Evolutionary conservation across 2,329 filamentous ascomycete genomes (phyloP).

Genomic region (Beauveria australis): DNA sequence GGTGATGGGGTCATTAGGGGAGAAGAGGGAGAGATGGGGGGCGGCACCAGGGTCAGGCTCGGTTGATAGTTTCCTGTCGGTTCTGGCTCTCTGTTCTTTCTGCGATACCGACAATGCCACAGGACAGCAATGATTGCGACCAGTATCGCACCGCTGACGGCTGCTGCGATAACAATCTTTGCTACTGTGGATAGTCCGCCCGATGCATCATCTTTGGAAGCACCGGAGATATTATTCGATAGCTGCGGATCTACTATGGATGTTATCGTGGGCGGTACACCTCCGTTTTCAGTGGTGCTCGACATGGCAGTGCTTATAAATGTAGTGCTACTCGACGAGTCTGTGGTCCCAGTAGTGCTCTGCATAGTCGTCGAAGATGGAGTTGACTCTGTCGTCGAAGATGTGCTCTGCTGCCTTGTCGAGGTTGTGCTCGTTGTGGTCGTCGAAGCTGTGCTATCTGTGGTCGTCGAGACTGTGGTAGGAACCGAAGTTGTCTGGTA

Average conservation of each 20-base stretch:
- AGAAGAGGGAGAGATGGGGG: constrained; percentile 29
- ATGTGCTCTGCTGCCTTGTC: neutral
- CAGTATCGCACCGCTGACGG: constrained; percentile 1
- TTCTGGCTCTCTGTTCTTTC: neutral
- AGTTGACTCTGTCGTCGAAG: neutral
- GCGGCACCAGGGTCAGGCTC: neutral
- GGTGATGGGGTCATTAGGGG: constrained; percentile 30
- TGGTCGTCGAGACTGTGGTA: neutral
- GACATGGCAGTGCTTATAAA: neutral
- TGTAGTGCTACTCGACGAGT: neutral
- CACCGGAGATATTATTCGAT: neutral
- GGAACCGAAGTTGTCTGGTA: neutral
- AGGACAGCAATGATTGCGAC: constrained; percentile 6
- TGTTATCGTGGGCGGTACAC: neutral
- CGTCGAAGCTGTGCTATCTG: neutral
- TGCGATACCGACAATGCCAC: constrained; percentile 7
- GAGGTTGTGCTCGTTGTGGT: neutral
- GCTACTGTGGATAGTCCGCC: constrained; percentile 2
- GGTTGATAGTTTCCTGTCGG: constrained; percentile 7
- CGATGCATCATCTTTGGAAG: neutral
- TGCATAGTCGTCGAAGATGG: neutral
- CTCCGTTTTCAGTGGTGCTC: neutral
- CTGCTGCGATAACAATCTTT: neutral
- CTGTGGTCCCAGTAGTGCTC: neutral
- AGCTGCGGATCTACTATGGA: constrained; percentile 6